Conservation (phyloP, 1,284 basidiomycete genomes). For the Testicularia cyperi region DNA sequence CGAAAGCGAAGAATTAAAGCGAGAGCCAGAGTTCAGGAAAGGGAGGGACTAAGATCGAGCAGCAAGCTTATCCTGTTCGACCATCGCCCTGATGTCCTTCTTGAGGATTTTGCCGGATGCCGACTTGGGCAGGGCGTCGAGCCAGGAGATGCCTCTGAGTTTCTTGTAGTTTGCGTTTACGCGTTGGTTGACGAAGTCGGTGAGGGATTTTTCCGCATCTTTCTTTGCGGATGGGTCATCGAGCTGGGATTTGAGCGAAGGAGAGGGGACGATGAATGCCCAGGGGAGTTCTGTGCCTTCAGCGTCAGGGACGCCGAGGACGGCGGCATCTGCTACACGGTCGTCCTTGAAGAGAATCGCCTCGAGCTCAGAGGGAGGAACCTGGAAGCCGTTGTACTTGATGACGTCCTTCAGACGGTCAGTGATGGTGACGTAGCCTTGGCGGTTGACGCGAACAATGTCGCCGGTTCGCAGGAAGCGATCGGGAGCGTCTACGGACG, state of each 20-base stretch:
- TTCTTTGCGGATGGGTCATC: conserved; percentile 24
- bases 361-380: conserved; percentile 56
- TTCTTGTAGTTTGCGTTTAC: conserved; percentile 56
- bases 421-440: conserved; percentile 52
- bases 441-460: conserved; percentile 44
- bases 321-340: conserved; percentile 42
- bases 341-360: conserved; percentile 40
- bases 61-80: conserved; percentile 30
- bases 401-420: conserved; percentile 58
- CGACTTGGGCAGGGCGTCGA: conserved; percentile 49
- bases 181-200: conserved; percentile 42
- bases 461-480: conserved; percentile 54
- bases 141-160: conserved; percentile 48
- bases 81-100: conserved; percentile 43
- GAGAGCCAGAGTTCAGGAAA: neutral
- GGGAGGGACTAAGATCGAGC: neutral
- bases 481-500: conserved; percentile 13
- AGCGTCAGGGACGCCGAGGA: conserved; percentile 34
- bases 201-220: conserved; percentile 22
- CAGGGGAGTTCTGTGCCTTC: conserved; percentile 48
- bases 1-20: no score
- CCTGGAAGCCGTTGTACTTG: conserved; percentile 59
- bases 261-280: conserved; percentile 36
- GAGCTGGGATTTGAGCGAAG: conserved; percentile 7
- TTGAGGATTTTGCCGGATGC: conserved; percentile 56